Evolutionary conservation across 129 eudicot genomes (phyloP).

Genomic region (Rutidosis leptorrhynchoides): DNA sequence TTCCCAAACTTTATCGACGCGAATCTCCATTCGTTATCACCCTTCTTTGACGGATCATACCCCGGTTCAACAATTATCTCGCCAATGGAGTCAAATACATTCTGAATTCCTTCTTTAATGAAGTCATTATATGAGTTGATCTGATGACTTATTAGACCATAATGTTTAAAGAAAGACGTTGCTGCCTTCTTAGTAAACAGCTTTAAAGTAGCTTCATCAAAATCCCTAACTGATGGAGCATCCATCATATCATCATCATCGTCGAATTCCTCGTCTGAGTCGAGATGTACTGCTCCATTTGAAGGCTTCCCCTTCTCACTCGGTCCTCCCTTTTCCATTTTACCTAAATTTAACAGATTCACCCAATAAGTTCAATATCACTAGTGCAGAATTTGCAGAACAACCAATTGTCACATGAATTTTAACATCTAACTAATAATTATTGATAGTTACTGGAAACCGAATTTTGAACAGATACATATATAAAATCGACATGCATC

Average conservation of each 20-base stretch:
- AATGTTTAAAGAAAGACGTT: slow-evolving; percentile 49
- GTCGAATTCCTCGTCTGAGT: slow-evolving; percentile 37
- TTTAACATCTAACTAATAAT: neutral
- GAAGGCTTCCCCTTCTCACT: slow-evolving; percentile 34
- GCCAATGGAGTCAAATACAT: slow-evolving; percentile 65
- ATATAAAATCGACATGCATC: neutral
- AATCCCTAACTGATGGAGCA: slow-evolving; percentile 34
- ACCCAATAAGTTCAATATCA: slow-evolving; percentile 20
- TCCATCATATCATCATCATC: slow-evolving; percentile 41
- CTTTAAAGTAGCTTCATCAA: slow-evolving; percentile 39
- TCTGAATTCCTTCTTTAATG: slow-evolving; percentile 60
- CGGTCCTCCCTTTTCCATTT: slow-evolving; percentile 38
- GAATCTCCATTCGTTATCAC: slow-evolving; percentile 67
- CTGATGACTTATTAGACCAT: slow-evolving; percentile 82
- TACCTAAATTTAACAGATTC: slow-evolving; percentile 21
- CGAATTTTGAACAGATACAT: neutral
- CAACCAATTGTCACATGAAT: neutral
- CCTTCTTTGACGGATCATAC: slow-evolving; percentile 77
- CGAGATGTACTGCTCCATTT: slow-evolving; percentile 33
- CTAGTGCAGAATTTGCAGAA: neutral
- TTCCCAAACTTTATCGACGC: slow-evolving; percentile 68
- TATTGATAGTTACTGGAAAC: neutral
- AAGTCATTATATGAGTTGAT: slow-evolving; percentile 75
- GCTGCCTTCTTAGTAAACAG: slow-evolving; percentile 55
- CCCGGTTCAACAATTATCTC: slow-evolving; percentile 74